Evolutionary conservation across 108 stramenopile species (phyloP), one percentile per base, ranked within the genome.

Genomic region (Pseudonitzschia pungens): DNA sequence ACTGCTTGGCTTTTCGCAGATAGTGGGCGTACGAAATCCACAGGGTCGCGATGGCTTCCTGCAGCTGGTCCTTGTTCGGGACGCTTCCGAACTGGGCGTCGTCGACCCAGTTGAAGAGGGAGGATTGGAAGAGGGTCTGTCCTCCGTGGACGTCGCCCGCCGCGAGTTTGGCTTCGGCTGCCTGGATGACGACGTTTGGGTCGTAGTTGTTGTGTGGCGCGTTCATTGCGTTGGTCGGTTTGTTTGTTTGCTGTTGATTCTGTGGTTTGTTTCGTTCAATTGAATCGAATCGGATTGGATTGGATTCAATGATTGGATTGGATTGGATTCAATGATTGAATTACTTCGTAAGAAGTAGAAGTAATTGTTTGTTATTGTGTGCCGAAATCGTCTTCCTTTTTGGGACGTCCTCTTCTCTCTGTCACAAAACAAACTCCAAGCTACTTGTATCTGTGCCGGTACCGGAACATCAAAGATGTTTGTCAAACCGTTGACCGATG

Each of bases 31-130:
- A 95, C 20, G 81, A 82, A 48, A 92, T 68, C 94, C 94, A 95
- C 60, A 94, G 65, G 4, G 88, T 81, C 14, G 85, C 89, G 59
- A 95, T 84, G 20, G 85, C 87, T 52, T 87, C 84, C 14, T 41
- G 57, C 53, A 82, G 24, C n/a, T 53, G 72, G 31, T 85, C 79
- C 14, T 62, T 75, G 69, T 73, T 76, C 44, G 66, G 54, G 18
- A 8, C 21, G 29, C n/a, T 43, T 20, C 82, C 81, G 77, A 87
- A 86, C n/a, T 87, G 88, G 22, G 91, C 88, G 72, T 95, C 93
- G 74, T 95, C 93, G 24, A 89, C 89, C 93, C 93, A 95, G 48
- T 86, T 87, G 76, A 95, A 80, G 58, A 95, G 57, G 14, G 93
- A 91, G 22, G 82, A 78, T 76, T 92, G 84, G 72, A 81, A 95